A percentile compares a stretch with the other conserved stretches of the same genome.
phyloP scores from a whole-genome alignment of 345 rosid species.

The Populus simonii region DNA sequence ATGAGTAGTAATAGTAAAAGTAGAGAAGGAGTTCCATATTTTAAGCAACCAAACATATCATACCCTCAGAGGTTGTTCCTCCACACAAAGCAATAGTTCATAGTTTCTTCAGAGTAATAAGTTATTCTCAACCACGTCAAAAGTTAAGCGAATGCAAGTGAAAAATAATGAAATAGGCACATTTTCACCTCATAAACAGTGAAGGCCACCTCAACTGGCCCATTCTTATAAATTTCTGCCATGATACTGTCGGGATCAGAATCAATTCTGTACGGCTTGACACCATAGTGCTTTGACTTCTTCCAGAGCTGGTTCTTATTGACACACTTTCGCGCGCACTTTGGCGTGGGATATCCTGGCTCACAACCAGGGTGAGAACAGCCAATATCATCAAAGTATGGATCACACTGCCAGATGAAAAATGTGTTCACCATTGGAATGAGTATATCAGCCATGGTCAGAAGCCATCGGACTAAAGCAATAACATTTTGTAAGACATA shows the following conservation, averaged over 20 bases:
- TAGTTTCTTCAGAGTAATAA: neutral
- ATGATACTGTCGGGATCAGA: slow-evolving; percentile 69
- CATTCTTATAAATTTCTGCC: slow-evolving; percentile 83
- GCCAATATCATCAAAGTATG: slow-evolving; percentile 80
- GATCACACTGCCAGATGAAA: slow-evolving; percentile 63
- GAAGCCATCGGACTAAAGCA: slow-evolving; percentile 6
- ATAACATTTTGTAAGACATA: neutral
- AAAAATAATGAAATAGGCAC: neutral
- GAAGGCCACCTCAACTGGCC: slow-evolving; percentile 93
- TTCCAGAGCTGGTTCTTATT: slow-evolving; percentile 68
- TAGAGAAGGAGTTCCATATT: too few relatives aligned
- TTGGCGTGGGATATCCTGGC: slow-evolving; percentile 84
- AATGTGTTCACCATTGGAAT: neutral
- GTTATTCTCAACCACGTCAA: neutral
- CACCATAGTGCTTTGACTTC: slow-evolving; percentile 73
- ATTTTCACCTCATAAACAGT: slow-evolving; percentile 79
- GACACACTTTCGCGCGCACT: slow-evolving; percentile 69
- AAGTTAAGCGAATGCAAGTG: slow-evolving; percentile 1
- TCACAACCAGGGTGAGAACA: slow-evolving; percentile 98
- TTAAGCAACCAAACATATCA: too few relatives aligned
- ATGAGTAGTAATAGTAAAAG: neutral
- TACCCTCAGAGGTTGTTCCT: neutral
- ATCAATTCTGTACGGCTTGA: slow-evolving; percentile 57
- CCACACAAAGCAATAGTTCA: neutral
- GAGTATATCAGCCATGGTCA: slow-evolving; percentile 6